Conservation (phyloP, 208 protist species). For the Wallacemonas collosoma region DNA sequence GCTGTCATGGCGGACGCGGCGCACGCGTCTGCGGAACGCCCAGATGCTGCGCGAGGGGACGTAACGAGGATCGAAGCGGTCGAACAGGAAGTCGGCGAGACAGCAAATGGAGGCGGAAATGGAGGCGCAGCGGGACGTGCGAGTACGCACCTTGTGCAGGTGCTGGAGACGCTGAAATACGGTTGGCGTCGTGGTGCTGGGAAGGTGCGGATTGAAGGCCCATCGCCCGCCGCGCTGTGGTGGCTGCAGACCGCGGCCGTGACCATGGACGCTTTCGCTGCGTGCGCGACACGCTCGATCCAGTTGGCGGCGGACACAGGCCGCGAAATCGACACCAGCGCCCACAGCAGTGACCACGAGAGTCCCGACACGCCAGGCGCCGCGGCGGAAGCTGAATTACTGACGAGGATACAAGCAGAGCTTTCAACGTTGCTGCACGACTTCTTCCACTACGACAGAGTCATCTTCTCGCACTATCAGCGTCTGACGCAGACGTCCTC, state of each 20-base stretch:
- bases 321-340: neutral
- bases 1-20: neutral
- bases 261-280: neutral
- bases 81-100: neutral
- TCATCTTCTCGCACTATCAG: constrained; percentile 27
- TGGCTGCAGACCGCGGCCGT: constrained; percentile 27
- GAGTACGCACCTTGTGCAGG: constrained; percentile 17
- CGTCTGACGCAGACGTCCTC: neutral
- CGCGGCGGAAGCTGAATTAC: constrained; percentile 1
- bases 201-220: constrained; percentile 35
- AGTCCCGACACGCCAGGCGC: neutral
- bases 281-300: neutral
- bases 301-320: constrained; percentile 8
- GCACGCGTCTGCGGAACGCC: too few species aligned
- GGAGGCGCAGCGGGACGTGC: neutral
- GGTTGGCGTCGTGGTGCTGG: constrained; percentile 34
- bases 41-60: neutral
- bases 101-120: neutral
- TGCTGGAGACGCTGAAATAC: constrained; percentile 31
- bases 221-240: constrained; percentile 30
- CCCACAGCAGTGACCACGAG: neutral
- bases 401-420: constrained; percentile 18
- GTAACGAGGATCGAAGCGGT: neutral
- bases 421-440: constrained; percentile 18
- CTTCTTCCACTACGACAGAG: constrained; percentile 28